Evolutionary conservation across 2,329 filamentous ascomycete genomes (phyloP).

Genomic region (Madurella fahalii): DNA sequence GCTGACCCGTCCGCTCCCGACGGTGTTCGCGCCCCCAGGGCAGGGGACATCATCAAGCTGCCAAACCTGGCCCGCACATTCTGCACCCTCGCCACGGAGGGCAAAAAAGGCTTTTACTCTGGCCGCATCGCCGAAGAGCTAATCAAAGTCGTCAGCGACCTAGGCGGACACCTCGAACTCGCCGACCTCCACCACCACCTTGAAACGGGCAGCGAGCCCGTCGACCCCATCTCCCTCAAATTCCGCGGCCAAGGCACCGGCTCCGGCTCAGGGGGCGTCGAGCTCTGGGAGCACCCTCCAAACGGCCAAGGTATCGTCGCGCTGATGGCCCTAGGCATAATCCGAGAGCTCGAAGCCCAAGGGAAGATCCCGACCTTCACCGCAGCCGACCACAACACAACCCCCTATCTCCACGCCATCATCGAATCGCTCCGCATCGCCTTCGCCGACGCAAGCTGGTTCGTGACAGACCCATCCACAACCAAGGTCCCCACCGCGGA

Average conservation of each 20-base stretch:
- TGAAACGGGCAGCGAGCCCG: slow-evolving; percentile 64
- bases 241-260: slow-evolving; percentile 61
- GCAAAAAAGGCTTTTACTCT: slow-evolving; percentile 87
- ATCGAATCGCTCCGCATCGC: slow-evolving; percentile 85
- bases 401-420: slow-evolving; percentile 76
- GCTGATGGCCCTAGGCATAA: slow-evolving; percentile 86
- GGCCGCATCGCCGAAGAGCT: slow-evolving; percentile 79
- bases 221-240: slow-evolving; percentile 77
- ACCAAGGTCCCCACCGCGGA: slow-evolving; percentile 64
- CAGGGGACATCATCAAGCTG: slow-evolving; percentile 88
- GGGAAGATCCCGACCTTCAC: slow-evolving; percentile 70
- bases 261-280: slow-evolving; percentile 47
- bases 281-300: slow-evolving; percentile 94
- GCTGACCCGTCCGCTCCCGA: slow-evolving; percentile 62
- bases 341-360: slow-evolving; percentile 75
- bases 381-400: slow-evolving; percentile 72
- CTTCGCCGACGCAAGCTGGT: slow-evolving; percentile 89
- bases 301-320: slow-evolving; percentile 96
- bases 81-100: slow-evolving; percentile 68
- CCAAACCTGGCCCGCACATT: slow-evolving; percentile 78
- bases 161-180: slow-evolving; percentile 73
- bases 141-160: slow-evolving; percentile 69
- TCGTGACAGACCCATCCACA: slow-evolving; percentile 76
- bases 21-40: slow-evolving; percentile 67
- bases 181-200: slow-evolving; percentile 79